Percentiles rank a stretch among this genome's conserved stretches.
Evolutionary conservation across 345 rosid species (phyloP).

Genomic region (Salix caprea): DNA sequence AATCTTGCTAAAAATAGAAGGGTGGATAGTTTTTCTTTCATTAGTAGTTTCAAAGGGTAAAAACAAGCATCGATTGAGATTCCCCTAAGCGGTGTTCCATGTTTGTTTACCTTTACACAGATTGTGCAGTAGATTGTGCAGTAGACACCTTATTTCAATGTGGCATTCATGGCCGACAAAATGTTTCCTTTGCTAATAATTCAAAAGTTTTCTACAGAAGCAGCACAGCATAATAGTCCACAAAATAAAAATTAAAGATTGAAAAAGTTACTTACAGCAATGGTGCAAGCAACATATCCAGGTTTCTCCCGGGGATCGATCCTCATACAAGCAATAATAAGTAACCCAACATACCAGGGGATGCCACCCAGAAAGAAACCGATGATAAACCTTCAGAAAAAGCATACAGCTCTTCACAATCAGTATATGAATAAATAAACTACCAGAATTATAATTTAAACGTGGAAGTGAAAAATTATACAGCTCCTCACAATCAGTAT

Average conservation of each 20-base stretch:
- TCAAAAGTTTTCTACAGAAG: background rate
- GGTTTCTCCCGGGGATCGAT: conserved; percentile 83
- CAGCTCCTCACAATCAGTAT: conserved; percentile 13
- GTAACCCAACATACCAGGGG: conserved; percentile 83
- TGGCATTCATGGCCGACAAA: background rate
- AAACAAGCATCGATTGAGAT: background rate
- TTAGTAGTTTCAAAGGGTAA: background rate
- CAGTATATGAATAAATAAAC: conserved; percentile 7
- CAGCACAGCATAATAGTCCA: background rate
- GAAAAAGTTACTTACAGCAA: conserved; percentile 53
- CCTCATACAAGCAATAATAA: conserved; percentile 56
- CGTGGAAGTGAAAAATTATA: background rate
- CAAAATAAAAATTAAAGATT: background rate
- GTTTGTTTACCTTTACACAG: too few relatives aligned
- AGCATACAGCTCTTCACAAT: conserved; percentile 4
- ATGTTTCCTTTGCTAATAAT: background rate
- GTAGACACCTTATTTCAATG: background rate
- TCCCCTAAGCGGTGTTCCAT: background rate
- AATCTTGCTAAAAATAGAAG: background rate
- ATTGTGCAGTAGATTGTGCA: background rate
- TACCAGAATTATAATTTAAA: background rate
- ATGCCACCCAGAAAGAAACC: conserved; percentile 83
- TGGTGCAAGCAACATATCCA: conserved; percentile 82
- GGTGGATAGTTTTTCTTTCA: background rate
- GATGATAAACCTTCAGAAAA: conserved; percentile 57